These are phyloP conservation scores for Alternaria postmessia DNA, from an alignment of 2,329 filamentous ascomycete species.

Conservation along the genomic window DNA sequence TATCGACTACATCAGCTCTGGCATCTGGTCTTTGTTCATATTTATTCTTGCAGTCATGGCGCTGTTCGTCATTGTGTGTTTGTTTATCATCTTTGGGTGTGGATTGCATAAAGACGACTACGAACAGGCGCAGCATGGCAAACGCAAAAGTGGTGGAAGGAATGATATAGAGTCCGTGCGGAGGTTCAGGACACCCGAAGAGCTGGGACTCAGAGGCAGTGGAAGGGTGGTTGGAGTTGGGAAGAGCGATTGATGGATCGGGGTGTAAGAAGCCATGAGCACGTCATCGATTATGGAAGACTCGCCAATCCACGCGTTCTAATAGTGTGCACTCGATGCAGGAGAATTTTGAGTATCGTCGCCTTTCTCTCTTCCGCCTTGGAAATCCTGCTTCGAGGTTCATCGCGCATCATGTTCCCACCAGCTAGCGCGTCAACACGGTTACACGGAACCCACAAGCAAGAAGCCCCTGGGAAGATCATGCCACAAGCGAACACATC, in stretches of 20 bases:
- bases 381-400: not conserved
- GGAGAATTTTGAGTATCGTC: not conserved
- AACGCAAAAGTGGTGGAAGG: slow-evolving; percentile 19
- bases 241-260: slow-evolving; percentile 41
- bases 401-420: not conserved
- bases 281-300: not conserved
- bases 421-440: not conserved
- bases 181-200: slow-evolving; percentile 37
- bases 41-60: slow-evolving; percentile 34
- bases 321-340: not conserved
- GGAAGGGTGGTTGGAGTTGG: slow-evolving; percentile 42
- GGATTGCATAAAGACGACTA: slow-evolving; percentile 40
- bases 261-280: not conserved
- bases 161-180: slow-evolving; percentile 35
- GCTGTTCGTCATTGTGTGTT: slow-evolving; percentile 35
- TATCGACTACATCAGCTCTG: slow-evolving; percentile 29
- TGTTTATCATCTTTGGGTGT: slow-evolving; percentile 38
- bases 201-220: slow-evolving; percentile 35
- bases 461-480: slow-evolving; percentile 3
- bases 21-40: slow-evolving; percentile 35
- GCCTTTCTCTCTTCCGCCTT: not conserved
- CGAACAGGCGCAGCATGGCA: slow-evolving; percentile 37
- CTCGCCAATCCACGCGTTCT: not conserved
- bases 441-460: not conserved
- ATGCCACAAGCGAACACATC: not conserved